A percentile compares a stretch with the other conserved stretches of the same genome.
phyloP scores from a whole-genome alignment of 208 protist species.

The Trypanosoma theileri region DNA sequence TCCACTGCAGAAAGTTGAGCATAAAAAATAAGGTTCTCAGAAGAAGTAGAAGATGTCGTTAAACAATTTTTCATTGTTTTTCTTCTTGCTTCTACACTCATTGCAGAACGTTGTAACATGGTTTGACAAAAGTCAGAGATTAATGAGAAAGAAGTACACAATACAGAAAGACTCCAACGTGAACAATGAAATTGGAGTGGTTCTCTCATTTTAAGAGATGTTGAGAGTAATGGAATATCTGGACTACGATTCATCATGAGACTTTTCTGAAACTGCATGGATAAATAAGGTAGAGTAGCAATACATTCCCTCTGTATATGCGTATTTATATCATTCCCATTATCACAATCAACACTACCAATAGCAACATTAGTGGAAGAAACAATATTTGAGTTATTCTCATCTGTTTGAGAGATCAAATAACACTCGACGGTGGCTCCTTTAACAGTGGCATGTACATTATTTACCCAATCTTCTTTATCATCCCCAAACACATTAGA shows the following conservation, averaged over 20 bases:
- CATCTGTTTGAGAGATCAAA: neutral
- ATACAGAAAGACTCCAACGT: constrained; percentile 35
- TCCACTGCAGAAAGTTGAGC: constrained; percentile 15
- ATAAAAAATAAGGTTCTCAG: constrained; percentile 4
- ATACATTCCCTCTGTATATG: constrained; percentile 4
- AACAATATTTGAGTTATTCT: too few relatives aligned
- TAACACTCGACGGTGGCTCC: constrained; percentile 25
- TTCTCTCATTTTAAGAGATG: constrained; percentile 5
- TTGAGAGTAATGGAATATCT: constrained; percentile 2
- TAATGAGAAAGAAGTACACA: constrained; percentile 35
- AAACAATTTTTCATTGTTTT: neutral
- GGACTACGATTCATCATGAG: constrained; percentile 28
- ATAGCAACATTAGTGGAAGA: too few relatives aligned
- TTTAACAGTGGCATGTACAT: constrained; percentile 17
- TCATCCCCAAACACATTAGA: constrained; percentile 26
- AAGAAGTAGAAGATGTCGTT: neutral
- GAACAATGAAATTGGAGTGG: constrained; percentile 26
- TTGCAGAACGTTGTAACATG: neutral
- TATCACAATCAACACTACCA: too few relatives aligned
- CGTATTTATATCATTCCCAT: neutral
- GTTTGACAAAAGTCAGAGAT: constrained; percentile 36
- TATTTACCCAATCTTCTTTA: constrained; percentile 44
- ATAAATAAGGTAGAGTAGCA: constrained; percentile 1
- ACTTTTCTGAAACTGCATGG: constrained; percentile 24
- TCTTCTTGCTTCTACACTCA: neutral